Percentiles rank a stretch among this genome's conserved stretches.
These are phyloP conservation scores for Mycosphaerella sp. DNA, from an alignment of 2,329 filamentous ascomycete genomes.

Conservation along the genomic window DNA sequence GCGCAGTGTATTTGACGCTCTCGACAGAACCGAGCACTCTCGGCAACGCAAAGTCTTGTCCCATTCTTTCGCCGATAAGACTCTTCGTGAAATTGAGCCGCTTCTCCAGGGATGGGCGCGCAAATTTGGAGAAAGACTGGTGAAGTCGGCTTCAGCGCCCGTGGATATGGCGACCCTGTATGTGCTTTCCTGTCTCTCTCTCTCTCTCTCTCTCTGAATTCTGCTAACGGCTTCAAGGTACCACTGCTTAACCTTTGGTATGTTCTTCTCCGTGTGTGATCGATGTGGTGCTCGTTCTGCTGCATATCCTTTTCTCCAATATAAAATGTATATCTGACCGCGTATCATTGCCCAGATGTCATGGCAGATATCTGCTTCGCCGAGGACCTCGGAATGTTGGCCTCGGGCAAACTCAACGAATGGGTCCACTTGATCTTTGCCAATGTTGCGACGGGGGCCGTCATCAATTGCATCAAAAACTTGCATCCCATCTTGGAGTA, in stretches of 20 bases:
- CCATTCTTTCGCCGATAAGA: slow-evolving; percentile 24
- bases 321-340: too few relatives aligned
- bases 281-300: too few relatives aligned
- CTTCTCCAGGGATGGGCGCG: slow-evolving; percentile 23
- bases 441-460: background rate
- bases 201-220: too few relatives aligned
- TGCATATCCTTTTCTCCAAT: too few relatives aligned
- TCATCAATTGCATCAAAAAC: background rate
- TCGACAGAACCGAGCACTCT: slow-evolving; percentile 17
- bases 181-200: too few relatives aligned
- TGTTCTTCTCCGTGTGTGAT: too few relatives aligned
- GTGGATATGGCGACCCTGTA: slow-evolving; percentile 24
- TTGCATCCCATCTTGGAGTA: slow-evolving; percentile 7
- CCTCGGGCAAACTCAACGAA: slow-evolving; percentile 16
- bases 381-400: slow-evolving; percentile 25
- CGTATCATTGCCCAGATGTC: slow-evolving; percentile 10
- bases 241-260: slow-evolving; percentile 21
- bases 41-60: slow-evolving; percentile 20
- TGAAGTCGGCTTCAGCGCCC: slow-evolving; percentile 8
- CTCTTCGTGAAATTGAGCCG: slow-evolving; percentile 25
- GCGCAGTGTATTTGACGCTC: slow-evolving; percentile 12
- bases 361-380: slow-evolving; percentile 28
- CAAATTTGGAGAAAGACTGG: slow-evolving; percentile 17
- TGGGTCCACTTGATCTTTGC: slow-evolving; percentile 25
- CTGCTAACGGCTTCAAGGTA: slow-evolving; percentile 2